Evolutionary conservation across 208 protist genomes (phyloP).

Genomic region (Leishmania amazonensis): DNA sequence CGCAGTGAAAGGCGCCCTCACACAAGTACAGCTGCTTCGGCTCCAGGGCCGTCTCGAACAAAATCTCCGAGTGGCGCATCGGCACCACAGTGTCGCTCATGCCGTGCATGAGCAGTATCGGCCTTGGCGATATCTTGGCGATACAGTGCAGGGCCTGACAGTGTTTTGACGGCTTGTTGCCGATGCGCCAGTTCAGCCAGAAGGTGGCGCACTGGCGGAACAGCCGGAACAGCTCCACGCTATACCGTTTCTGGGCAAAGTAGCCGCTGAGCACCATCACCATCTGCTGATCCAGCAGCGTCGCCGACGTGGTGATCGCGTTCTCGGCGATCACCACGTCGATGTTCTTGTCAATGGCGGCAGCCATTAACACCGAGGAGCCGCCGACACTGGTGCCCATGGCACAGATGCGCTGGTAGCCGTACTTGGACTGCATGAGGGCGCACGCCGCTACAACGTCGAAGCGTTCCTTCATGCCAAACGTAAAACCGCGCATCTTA

Average conservation of each 20-base stretch:
- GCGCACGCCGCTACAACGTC: constrained; percentile 86
- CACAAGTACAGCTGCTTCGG: constrained; percentile 91
- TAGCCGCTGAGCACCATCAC: constrained; percentile 72
- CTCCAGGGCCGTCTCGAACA: constrained; percentile 79
- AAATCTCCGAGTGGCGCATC: constrained; percentile 73
- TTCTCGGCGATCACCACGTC: constrained; percentile 91
- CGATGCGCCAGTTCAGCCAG: constrained; percentile 87
- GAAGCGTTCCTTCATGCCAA: constrained; percentile 89
- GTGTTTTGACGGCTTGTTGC: constrained; percentile 82
- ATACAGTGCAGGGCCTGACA: constrained; percentile 89
- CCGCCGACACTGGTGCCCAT: constrained; percentile 92
- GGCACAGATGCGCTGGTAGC: constrained; percentile 74
- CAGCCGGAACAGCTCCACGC: constrained; percentile 60
- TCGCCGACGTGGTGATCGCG: constrained; percentile 82
- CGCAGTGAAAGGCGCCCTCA: constrained; percentile 87
- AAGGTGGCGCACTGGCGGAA: constrained; percentile 71
- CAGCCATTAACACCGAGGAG: constrained; percentile 89
- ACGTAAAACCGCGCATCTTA: constrained; percentile 84
- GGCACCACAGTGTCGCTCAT: constrained; percentile 87
- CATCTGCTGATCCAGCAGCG: constrained; percentile 82
- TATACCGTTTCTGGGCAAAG: constrained; percentile 63
- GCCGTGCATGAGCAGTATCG: constrained; percentile 91
- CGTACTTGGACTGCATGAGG: constrained; percentile 68
- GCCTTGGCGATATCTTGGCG: constrained; percentile 69
- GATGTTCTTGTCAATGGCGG: constrained; percentile 84